Conservation (phyloP, 257 asterid genomes). For the Mentha longifolia region DNA sequence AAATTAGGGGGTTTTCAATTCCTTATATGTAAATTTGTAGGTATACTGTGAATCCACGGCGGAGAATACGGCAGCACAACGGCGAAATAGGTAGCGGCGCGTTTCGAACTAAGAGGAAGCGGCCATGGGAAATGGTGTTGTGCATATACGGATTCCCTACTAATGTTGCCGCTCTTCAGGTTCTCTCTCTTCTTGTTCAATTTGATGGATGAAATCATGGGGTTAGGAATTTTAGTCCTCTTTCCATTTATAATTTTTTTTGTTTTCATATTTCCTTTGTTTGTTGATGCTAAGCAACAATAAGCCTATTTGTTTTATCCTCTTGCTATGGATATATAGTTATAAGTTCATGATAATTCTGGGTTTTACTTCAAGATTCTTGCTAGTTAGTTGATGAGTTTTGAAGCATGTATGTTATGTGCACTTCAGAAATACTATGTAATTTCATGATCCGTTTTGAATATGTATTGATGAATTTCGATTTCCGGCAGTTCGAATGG, state of each 20-base stretch:
- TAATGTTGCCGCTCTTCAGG: slow-evolving; percentile 92
- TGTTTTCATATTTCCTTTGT: not conserved
- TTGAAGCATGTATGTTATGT: not conserved
- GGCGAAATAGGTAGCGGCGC: slow-evolving; percentile 89
- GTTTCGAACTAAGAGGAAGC: slow-evolving; percentile 76
- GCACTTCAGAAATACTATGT: too few species aligned
- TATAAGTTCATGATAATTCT: not conserved
- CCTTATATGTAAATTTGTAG: slow-evolving; percentile 35
- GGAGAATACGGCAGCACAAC: slow-evolving; percentile 96
- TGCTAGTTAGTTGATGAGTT: not conserved
- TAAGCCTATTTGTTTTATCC: too few species aligned
- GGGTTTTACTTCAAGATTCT: not conserved
- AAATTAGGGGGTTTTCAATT: not conserved
- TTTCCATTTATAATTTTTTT: not conserved
- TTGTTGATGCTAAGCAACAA: not conserved
- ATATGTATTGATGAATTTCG: slow-evolving; percentile 6
- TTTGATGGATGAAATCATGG: not conserved
- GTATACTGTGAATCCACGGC: slow-evolving; percentile 83
- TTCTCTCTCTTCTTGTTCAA: slow-evolving; percentile 28
- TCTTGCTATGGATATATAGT: not conserved
- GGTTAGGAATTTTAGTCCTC: not conserved
- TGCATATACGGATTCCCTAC: slow-evolving; percentile 96
- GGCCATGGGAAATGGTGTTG: slow-evolving; percentile 99
- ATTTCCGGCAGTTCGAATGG: slow-evolving; percentile 84
- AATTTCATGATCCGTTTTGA: too few species aligned